Conservation (phyloP, 2,329 filamentous ascomycete genomes). For the Hymenoscyphus occultus region DNA sequence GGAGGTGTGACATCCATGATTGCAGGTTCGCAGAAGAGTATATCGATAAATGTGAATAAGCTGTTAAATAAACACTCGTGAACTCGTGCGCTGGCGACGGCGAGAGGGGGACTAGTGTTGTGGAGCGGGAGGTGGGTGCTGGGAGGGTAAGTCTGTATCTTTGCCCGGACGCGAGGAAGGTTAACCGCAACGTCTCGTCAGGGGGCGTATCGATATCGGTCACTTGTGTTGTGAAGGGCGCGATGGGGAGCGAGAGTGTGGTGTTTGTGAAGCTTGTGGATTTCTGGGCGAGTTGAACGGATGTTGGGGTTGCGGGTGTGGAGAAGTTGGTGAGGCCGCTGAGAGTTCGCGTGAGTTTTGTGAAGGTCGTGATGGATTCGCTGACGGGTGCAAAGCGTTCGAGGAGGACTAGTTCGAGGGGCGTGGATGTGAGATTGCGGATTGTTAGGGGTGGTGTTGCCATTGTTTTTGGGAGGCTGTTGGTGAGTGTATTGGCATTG, state of each 20-base stretch:
- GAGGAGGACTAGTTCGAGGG: slow-evolving; percentile 68
- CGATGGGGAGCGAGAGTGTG: slow-evolving; percentile 60
- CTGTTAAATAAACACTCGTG: slow-evolving; percentile 63
- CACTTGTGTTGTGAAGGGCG: slow-evolving; percentile 63
- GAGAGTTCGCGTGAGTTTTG: slow-evolving; percentile 46
- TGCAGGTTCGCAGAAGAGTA: slow-evolving; percentile 68
- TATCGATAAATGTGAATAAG: slow-evolving; percentile 57
- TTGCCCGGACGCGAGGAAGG: slow-evolving; percentile 60
- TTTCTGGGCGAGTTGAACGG: slow-evolving; percentile 44
- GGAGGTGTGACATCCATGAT: slow-evolving; percentile 78
- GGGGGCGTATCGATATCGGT: slow-evolving; percentile 60
- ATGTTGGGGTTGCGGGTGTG: slow-evolving; percentile 36
- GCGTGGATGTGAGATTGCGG: slow-evolving; percentile 75
- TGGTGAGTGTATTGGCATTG: not conserved
- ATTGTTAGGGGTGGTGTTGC: slow-evolving; percentile 55
- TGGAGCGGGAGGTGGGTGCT: slow-evolving; percentile 56
- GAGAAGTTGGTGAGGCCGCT: slow-evolving; percentile 46
- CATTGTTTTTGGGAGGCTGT: not conserved
- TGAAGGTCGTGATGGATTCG: slow-evolving; percentile 35
- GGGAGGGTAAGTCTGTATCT: slow-evolving; percentile 72
- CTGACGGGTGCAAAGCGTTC: slow-evolving; percentile 66
- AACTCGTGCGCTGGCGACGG: slow-evolving; percentile 52
- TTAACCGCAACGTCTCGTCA: slow-evolving; percentile 69
- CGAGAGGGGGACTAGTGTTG: slow-evolving; percentile 56
- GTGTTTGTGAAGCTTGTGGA: slow-evolving; percentile 59